Percentiles rank a stretch among this genome's conserved stretches.
These are phyloP conservation scores for Colletotrichum sp. DNA, from an alignment of 2,329 filamentous ascomycete genomes.

Conservation along the genomic window DNA sequence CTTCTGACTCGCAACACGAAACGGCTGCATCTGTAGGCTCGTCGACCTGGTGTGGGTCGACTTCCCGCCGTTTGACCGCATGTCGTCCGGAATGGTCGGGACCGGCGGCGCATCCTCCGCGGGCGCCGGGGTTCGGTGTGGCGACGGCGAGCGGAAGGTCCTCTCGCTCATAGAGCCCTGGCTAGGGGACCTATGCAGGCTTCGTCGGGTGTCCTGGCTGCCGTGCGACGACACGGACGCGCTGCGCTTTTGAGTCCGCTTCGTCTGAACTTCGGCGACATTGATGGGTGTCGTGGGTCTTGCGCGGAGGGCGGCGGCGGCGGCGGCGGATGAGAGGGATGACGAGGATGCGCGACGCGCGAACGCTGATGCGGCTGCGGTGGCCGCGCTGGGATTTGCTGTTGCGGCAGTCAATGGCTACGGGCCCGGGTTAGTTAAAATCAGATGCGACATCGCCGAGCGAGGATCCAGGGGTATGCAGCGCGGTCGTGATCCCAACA, in stretches of 20 bases:
- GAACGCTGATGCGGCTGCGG: conserved; percentile 83
- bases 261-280: conserved; percentile 85
- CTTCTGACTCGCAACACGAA: conserved; percentile 60
- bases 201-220: conserved; percentile 49
- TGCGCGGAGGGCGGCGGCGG: conserved; percentile 82
- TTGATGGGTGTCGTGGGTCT: conserved; percentile 79
- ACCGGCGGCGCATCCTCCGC: conserved; percentile 71
- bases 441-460: conserved; percentile 21
- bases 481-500: not conserved
- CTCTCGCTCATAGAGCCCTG: conserved; percentile 86
- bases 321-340: conserved; percentile 82
- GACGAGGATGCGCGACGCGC: conserved; percentile 69
- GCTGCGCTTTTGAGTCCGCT: conserved; percentile 77
- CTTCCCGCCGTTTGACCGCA: conserved; percentile 31
- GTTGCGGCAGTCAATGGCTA: conserved; percentile 70
- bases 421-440: conserved; percentile 13
- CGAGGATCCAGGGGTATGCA: conserved; percentile 1
- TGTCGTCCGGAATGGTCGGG: conserved; percentile 69
- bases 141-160: conserved; percentile 76
- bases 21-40: conserved; percentile 52
- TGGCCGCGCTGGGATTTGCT: conserved; percentile 75
- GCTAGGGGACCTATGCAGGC: conserved; percentile 71
- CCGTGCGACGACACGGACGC: conserved; percentile 73
- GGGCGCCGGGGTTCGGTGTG: conserved; percentile 44
- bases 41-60: conserved; percentile 36